phyloP scores from a whole-genome alignment of 2,329 filamentous ascomycete genomes.

The Ophiocordyceps sinensis region DNA sequence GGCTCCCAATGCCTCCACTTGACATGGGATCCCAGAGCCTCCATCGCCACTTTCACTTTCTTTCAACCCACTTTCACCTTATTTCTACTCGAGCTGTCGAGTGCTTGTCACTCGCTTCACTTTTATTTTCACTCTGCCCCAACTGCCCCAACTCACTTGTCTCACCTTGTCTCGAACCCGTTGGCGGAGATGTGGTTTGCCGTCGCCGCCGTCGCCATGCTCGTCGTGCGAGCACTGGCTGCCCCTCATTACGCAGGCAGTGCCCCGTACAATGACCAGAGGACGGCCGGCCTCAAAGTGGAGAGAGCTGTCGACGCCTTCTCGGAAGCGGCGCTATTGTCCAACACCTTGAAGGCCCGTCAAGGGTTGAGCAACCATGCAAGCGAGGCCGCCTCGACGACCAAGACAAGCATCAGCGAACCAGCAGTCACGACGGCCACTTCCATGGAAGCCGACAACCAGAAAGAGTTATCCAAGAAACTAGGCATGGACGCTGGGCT shows the following conservation, averaged over 20 bases:
- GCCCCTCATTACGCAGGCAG: slow-evolving; percentile 7
- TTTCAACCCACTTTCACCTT: too few relatives aligned
- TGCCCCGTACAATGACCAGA: not conserved
- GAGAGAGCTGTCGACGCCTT: slow-evolving; percentile 12
- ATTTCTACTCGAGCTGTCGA: too few relatives aligned
- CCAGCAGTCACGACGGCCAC: slow-evolving; percentile 20
- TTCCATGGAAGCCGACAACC: slow-evolving; percentile 11
- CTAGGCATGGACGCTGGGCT: slow-evolving; percentile 13
- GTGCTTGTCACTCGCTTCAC: too few relatives aligned
- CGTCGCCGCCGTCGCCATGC: slow-evolving; percentile 6
- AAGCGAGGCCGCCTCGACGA: slow-evolving; percentile 20
- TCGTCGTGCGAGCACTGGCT: slow-evolving; percentile 7
- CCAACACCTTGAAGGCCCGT: slow-evolving; percentile 12
- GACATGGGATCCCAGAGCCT: too few relatives aligned
- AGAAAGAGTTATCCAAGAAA: slow-evolving; percentile 16
- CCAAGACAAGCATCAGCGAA: slow-evolving; percentile 22
- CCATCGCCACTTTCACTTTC: too few relatives aligned
- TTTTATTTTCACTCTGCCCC: too few relatives aligned
- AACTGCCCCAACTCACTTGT: not conserved
- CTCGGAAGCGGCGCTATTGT: slow-evolving; percentile 9
- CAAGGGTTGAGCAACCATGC: slow-evolving; percentile 16
- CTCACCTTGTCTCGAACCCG: not conserved
- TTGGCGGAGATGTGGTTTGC: not conserved
- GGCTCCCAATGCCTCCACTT: not conserved
- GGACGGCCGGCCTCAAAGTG: slow-evolving; percentile 18